These are phyloP conservation scores for Pseudozyma sp. DNA, from an alignment of 1,284 basidiomycete species.

Conservation along the genomic window DNA sequence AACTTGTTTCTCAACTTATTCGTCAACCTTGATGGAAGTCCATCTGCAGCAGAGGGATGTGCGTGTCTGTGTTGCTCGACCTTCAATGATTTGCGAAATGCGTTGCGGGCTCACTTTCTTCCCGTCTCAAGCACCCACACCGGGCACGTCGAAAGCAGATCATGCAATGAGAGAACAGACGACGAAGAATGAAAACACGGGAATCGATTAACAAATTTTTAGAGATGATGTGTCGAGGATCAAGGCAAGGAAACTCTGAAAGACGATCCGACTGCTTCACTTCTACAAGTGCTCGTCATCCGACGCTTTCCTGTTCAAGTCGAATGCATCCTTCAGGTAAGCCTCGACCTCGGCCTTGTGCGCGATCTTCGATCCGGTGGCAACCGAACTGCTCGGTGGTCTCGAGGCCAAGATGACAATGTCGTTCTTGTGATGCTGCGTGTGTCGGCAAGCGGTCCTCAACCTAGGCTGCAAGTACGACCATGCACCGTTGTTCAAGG, in stretches of 20 bases:
- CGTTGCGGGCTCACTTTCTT: no score
- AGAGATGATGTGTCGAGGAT: no score
- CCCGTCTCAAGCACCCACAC: no score
- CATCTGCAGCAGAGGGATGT: no score
- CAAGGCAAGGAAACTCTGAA: neutral
- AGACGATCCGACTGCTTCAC: neutral
- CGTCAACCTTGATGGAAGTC: no score
- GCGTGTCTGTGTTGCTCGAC: no score
- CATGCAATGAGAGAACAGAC: no score
- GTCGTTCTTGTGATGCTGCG: slow-evolving; percentile 84
- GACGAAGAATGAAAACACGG: no score
- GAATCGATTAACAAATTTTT: no score
- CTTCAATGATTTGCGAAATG: no score
- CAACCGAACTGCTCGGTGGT: slow-evolving; percentile 72
- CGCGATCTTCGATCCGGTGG: slow-evolving; percentile 85
- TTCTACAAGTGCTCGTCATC: slow-evolving; percentile 33
- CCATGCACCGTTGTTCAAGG: slow-evolving; percentile 79
- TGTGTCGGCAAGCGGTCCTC: slow-evolving; percentile 62
- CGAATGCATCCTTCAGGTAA: slow-evolving; percentile 60
- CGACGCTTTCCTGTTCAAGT: slow-evolving; percentile 51
- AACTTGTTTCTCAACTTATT: no score
- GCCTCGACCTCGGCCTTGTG: slow-evolving; percentile 66
- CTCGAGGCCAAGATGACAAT: slow-evolving; percentile 63
- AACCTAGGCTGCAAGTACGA: slow-evolving; percentile 87
- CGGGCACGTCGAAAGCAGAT: no score